A percentile compares a stretch with the other conserved stretches of the same genome.
Conservation (phyloP, 345 rosid species). For the Acer negundo region DNA sequence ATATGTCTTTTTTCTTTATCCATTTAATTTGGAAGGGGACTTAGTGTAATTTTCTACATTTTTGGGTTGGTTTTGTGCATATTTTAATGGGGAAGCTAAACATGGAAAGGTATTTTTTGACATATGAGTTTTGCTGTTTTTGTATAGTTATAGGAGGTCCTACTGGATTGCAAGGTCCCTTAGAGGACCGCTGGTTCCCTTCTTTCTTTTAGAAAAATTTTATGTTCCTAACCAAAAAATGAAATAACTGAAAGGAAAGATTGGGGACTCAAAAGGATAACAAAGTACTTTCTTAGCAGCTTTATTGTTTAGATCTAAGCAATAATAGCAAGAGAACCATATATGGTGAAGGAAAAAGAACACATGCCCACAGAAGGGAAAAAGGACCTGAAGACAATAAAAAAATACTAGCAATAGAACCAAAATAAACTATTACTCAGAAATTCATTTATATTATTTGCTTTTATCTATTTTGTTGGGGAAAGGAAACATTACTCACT, state of each 20-base stretch:
- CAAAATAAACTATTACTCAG: not conserved
- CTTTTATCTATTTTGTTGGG: not conserved
- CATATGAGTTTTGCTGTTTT: not conserved
- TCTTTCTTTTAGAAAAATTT: not conserved
- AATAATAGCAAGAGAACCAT: not conserved
- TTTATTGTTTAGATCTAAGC: not conserved
- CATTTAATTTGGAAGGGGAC: not conserved
- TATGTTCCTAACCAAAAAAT: not conserved
- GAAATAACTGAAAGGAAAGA: not conserved
- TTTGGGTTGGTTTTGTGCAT: not conserved
- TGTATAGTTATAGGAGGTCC: not conserved
- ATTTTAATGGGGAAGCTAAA: not conserved
- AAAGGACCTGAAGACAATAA: not conserved
- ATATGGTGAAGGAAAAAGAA: not conserved
- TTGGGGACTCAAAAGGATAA: not conserved
- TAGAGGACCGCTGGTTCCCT: not conserved
- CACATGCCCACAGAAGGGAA: not conserved
- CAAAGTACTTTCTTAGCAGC: not conserved
- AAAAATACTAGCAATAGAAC: not conserved
- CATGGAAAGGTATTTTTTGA: not conserved
- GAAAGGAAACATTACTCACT: conserved; percentile 43
- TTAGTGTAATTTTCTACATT: not conserved
- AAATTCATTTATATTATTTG: not conserved
- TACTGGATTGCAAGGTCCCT: not conserved
- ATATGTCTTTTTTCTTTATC: not conserved